Evolutionary conservation across 768 basidiomycete genomes (phyloP).

Genomic region (Leucocoprinus birnbaumii): DNA sequence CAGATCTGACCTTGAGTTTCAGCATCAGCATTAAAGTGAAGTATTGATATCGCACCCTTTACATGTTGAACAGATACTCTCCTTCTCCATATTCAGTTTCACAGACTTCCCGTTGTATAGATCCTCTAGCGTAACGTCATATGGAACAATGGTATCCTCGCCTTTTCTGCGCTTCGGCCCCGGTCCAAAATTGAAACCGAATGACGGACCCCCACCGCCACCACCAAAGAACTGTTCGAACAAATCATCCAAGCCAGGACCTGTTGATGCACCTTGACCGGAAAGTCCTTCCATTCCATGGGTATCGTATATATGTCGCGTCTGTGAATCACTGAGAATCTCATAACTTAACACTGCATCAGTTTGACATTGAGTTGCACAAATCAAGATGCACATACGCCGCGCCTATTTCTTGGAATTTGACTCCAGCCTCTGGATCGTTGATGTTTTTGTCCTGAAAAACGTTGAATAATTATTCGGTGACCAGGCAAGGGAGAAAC

Average conservation of each 20-base stretch:
- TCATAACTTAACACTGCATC: constrained; percentile 59
- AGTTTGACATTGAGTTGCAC: constrained; percentile 3
- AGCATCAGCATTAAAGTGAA: constrained; percentile 10
- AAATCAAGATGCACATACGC: constrained; percentile 53
- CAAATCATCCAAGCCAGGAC: constrained; percentile 62
- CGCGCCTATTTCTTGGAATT: constrained; percentile 87
- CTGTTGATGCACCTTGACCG: constrained; percentile 42
- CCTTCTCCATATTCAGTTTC: constrained; percentile 87
- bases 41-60: constrained; percentile 58
- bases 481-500: not conserved
- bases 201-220: constrained; percentile 38
- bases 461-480: not conserved
- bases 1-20: constrained; percentile 49
- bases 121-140: constrained; percentile 89
- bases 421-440: constrained; percentile 77
- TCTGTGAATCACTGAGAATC: constrained; percentile 67
- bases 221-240: constrained; percentile 73
- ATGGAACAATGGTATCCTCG: constrained; percentile 71
- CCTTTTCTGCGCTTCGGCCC: constrained; percentile 54
- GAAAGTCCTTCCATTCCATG: constrained; percentile 69
- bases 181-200: constrained; percentile 68
- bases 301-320: constrained; percentile 69
- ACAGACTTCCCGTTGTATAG: constrained; percentile 89
- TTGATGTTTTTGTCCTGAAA: constrained; percentile 71
- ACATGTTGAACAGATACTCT: constrained; percentile 74